Evolutionary conservation across 140 eudicot genomes (phyloP).

Genomic region (Anethum foeniculum): DNA sequence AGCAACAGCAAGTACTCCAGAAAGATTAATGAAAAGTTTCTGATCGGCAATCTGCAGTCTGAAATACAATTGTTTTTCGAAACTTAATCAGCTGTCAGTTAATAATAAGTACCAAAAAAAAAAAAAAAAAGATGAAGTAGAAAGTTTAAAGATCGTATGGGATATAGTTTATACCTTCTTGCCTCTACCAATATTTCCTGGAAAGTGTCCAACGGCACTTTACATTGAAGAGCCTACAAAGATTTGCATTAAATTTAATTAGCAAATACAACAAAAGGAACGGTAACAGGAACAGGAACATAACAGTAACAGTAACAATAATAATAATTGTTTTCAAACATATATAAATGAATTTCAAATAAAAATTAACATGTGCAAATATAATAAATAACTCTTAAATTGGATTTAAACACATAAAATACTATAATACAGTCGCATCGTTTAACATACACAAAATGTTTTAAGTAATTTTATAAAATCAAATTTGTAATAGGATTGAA

Average conservation of each 20-base stretch:
- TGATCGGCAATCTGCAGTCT: slow-evolving; percentile 79
- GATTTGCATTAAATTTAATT: slow-evolving; percentile 12
- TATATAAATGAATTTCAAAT: too few relatives aligned
- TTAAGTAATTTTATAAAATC: too few relatives aligned
- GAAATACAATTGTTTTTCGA: slow-evolving; percentile 19
- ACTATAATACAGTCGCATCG: too few relatives aligned
- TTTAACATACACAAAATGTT: too few relatives aligned
- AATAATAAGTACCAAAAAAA: background rate
- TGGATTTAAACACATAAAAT: too few relatives aligned
- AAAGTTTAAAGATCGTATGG: background rate
- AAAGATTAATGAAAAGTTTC: slow-evolving; percentile 48
- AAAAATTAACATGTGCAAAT: too few relatives aligned
- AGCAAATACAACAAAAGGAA: background rate
- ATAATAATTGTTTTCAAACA: too few relatives aligned
- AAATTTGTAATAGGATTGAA: too few relatives aligned
- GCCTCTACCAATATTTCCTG: slow-evolving; percentile 64
- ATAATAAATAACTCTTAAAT: too few relatives aligned
- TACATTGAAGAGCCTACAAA: slow-evolving; percentile 46
- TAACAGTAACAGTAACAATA: too few relatives aligned
- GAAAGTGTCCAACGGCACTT: slow-evolving; percentile 48
- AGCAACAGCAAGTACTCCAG: slow-evolving; percentile 44
- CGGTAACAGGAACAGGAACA: too few relatives aligned
- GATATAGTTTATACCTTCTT: slow-evolving; percentile 33
- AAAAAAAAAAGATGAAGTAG: background rate
- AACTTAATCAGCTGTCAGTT: background rate